Conservation (phyloP, 176 grass and related monocot genomes). For the Oryza glumipatula region DNA sequence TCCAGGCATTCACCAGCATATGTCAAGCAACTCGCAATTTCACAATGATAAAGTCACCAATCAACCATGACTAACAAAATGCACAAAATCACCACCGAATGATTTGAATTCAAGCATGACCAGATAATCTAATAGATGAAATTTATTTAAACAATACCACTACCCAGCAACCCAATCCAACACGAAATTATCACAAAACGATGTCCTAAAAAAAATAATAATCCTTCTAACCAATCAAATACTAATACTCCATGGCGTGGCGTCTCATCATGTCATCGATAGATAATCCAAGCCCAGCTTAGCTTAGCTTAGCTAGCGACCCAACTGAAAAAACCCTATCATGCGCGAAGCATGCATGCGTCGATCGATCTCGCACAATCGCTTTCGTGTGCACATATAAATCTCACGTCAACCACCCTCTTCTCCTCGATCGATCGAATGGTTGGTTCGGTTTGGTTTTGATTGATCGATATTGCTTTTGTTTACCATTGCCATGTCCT, state of each 20-base stretch:
- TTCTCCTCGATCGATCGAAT: constrained; percentile 5
- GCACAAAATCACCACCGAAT: constrained; percentile 17
- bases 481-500: constrained; percentile 17
- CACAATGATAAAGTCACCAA: not conserved
- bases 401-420: constrained; percentile 26
- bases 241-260: not conserved
- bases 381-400: constrained; percentile 11
- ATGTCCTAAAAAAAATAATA: not conserved
- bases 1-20: constrained; percentile 19
- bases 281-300: not conserved
- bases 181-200: not conserved
- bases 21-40: not conserved
- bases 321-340: constrained; percentile 27
- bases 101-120: not conserved
- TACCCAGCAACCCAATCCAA: not conserved
- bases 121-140: not conserved
- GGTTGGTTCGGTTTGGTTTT: constrained; percentile 29
- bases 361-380: not conserved
- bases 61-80: constrained; percentile 8
- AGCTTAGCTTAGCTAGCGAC: constrained; percentile 33
- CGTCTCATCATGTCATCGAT: not conserved
- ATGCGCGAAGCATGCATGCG: constrained; percentile 27
- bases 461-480: constrained; percentile 24
- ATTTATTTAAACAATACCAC: not conserved
- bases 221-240: not conserved